A percentile compares a stretch with the other conserved stretches of the same genome.
These are phyloP conservation scores for Silene uniflora DNA, from an alignment of 148 eudicot species.

Conservation along the genomic window DNA sequence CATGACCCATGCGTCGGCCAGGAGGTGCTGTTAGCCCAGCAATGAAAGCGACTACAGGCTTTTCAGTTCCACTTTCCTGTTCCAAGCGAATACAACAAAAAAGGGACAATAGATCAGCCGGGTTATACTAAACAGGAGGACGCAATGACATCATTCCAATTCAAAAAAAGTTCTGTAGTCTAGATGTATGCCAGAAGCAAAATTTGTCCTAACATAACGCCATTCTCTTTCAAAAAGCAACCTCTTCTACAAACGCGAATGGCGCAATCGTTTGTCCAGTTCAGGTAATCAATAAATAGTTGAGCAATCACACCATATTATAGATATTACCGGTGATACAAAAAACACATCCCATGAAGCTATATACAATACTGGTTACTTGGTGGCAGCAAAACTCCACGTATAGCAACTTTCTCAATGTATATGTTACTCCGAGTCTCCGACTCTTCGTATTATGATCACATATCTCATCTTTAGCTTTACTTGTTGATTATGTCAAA, in stretches of 20 bases:
- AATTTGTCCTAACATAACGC: not conserved
- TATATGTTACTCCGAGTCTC: too few relatives aligned
- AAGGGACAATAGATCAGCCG: not conserved
- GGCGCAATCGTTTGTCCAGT: not conserved
- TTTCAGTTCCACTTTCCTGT: slow-evolving; percentile 96
- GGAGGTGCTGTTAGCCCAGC: slow-evolving; percentile 99
- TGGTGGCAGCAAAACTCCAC: too few relatives aligned
- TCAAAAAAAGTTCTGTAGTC: not conserved
- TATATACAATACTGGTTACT: not conserved
- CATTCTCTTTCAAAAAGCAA: not conserved
- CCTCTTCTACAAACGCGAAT: not conserved
- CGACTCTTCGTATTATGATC: not conserved
- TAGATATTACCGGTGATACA: not conserved
- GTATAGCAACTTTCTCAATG: not conserved
- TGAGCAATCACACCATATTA: not conserved
- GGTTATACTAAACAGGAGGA: not conserved
- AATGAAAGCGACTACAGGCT: slow-evolving; percentile 94
- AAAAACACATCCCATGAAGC: not conserved
- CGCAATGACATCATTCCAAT: not conserved
- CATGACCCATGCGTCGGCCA: slow-evolving; percentile 98
- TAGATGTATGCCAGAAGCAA: not conserved
- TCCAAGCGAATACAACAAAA: slow-evolving; percentile 16
- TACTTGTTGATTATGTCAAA: not conserved
- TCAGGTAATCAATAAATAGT: not conserved
- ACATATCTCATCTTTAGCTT: not conserved